These are phyloP conservation scores for Anthostomella pinea DNA, from an alignment of 2,329 filamentous ascomycete genomes.

Conservation along the genomic window DNA sequence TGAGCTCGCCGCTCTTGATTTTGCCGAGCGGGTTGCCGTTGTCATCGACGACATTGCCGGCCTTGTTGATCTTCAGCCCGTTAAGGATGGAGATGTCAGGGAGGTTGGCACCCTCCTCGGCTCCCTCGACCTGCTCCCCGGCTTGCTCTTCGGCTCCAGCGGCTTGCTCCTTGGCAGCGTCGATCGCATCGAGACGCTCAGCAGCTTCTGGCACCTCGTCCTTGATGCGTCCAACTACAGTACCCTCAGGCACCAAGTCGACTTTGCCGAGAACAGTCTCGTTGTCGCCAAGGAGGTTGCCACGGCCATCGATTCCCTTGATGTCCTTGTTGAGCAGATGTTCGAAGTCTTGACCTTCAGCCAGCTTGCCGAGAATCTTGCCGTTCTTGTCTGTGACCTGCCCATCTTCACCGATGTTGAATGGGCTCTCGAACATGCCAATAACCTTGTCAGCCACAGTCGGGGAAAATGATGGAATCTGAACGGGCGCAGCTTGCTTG, in stretches of 20 bases:
- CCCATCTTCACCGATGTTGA: constrained; percentile 44
- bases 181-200: constrained; percentile 32
- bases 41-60: constrained; percentile 44
- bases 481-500: constrained; percentile 16
- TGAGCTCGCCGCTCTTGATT: constrained; percentile 39
- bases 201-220: constrained; percentile 31
- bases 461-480: constrained; percentile 32
- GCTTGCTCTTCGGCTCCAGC: constrained; percentile 11
- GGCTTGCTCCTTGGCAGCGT: constrained; percentile 30
- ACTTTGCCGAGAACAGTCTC: constrained; percentile 64
- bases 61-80: constrained; percentile 42
- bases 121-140: constrained; percentile 11
- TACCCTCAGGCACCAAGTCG: constrained; percentile 45
- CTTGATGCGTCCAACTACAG: constrained; percentile 35
- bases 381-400: constrained; percentile 47
- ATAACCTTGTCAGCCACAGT: constrained; percentile 32
- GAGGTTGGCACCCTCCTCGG: constrained; percentile 13
- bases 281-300: constrained; percentile 64
- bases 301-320: constrained; percentile 64
- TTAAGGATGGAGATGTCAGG: constrained; percentile 34
- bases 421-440: constrained; percentile 32
- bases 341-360: constrained; percentile 29
- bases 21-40: constrained; percentile 42
- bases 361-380: constrained; percentile 33
- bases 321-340: constrained; percentile 55